These are phyloP conservation scores for Pythium vanterpoolii DNA, from an alignment of 352 stramenopile species.

Conservation along the genomic window DNA sequence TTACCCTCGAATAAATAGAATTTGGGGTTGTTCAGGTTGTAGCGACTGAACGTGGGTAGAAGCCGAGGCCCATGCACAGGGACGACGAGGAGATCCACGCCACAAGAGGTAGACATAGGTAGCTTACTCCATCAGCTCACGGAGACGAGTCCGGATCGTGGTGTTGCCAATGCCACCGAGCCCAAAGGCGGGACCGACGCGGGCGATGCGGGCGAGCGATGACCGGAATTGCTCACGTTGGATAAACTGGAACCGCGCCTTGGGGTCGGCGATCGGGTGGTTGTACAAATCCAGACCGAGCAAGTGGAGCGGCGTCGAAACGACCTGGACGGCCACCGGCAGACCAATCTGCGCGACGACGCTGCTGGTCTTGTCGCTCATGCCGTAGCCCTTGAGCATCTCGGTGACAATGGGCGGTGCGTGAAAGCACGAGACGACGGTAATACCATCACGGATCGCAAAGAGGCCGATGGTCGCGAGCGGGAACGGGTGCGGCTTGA, in stretches of 20 bases:
- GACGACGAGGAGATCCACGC: slow-evolving; percentile 6
- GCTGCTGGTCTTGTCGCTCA: slow-evolving; percentile 29
- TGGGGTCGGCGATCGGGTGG: slow-evolving; percentile 19
- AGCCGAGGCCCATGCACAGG: slow-evolving; percentile 11
- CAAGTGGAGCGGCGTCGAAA: slow-evolving; percentile 62
- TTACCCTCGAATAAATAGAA: slow-evolving; percentile 16
- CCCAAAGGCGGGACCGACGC: slow-evolving; percentile 59
- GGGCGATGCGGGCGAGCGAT: slow-evolving; percentile 39
- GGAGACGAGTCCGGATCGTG: slow-evolving; percentile 15
- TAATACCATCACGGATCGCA: slow-evolving; percentile 47
- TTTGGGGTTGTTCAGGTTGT: not conserved
- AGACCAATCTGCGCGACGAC: slow-evolving; percentile 41
- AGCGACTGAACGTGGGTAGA: not conserved
- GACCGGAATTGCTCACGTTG: slow-evolving; percentile 42
- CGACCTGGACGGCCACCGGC: slow-evolving; percentile 45
- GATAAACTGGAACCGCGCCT: slow-evolving; percentile 36
- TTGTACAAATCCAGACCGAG: slow-evolving; percentile 69
- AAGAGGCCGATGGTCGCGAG: slow-evolving; percentile 49
- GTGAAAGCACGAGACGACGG: slow-evolving; percentile 60
- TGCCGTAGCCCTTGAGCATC: slow-evolving; percentile 28
- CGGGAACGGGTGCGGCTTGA: slow-evolving; percentile 38
- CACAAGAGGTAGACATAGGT: not conserved
- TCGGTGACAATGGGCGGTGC: slow-evolving; percentile 31
- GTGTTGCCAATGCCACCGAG: slow-evolving; percentile 68
- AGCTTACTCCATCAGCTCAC: slow-evolving; percentile 18